Base-by-base conservation (phyloP, 2,329 filamentous ascomycete species). In the Sclerotinia glacialis region DNA sequence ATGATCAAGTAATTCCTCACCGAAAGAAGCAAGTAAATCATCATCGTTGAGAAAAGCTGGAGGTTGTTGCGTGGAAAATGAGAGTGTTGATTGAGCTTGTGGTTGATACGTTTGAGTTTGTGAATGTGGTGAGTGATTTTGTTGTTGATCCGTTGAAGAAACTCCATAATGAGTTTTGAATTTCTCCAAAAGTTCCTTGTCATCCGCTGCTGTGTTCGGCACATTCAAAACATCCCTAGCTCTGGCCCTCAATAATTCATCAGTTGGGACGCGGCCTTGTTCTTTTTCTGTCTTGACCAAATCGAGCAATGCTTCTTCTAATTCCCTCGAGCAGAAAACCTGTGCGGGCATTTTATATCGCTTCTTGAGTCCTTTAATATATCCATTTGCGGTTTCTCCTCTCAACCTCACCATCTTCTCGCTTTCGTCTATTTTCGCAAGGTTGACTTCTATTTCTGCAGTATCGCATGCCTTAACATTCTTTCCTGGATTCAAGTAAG, bases 261-360 rank as follows among this genome's bases (percentile, higher is more conserved):
- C 83, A 2, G 72, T 74, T 0, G 85, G 85, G 68, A 85, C 79
- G 6, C 70, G 72, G 3, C 79, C 80, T 1, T 74, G 77, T 5
- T 73, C 74, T 7, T 82, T 71, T 68, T 81, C 76, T 2, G 75
- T 72, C 40, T 78, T 76, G 7, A 85, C 83, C 69, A 82, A 85
- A 23, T 80, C 78, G 14, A 78, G 74, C 18, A 88, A 77, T 2
- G 82, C 83, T n/a, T 74, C 77, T 74, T 88, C 86, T 28, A 88
- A 79, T 71, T 87, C 84, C 8, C 83, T 78, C 23, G 83, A 85
- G 75, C 83, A 86, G 73, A 88, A 88, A 0, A 87, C 79, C 11
- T 75, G 75, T 0, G 83, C 82, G 0, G 83, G 83, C 12, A 80
- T 79, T 18, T 78, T 76, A 67, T 80, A 81, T 7, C 80, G 78